Conservation (phyloP, 345 rosid genomes). For the Ailanthus altissimus region DNA sequence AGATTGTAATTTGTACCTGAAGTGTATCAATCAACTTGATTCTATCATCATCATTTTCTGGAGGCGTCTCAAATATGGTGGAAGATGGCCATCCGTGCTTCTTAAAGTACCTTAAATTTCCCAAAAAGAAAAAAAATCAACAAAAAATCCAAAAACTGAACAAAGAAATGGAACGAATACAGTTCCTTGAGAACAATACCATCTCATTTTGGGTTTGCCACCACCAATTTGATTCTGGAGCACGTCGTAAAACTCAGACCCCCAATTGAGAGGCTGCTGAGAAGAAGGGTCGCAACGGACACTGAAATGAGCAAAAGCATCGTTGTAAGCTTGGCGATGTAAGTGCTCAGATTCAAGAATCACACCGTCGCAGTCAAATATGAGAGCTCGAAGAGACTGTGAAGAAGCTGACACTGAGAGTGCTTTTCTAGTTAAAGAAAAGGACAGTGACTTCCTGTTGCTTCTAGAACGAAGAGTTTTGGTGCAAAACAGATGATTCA, state of each 20-base stretch:
- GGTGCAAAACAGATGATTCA: constrained; percentile 21
- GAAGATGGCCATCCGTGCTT: constrained; percentile 96
- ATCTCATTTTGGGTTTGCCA: constrained; percentile 97
- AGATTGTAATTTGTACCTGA: constrained; percentile 70
- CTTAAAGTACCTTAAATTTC: constrained; percentile 69
- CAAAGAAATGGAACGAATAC: not conserved
- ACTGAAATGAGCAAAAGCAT: constrained; percentile 80
- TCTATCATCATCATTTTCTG: constrained; percentile 63
- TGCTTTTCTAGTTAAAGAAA: constrained; percentile 14
- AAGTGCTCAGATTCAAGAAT: constrained; percentile 89
- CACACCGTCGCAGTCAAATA: constrained; percentile 95
- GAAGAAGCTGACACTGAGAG: constrained; percentile 43
- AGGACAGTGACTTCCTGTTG: constrained; percentile 4
- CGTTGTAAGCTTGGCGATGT: constrained; percentile 95
- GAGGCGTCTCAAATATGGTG: constrained; percentile 51
- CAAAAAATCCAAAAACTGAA: not conserved
- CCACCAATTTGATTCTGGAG: constrained; percentile 89
- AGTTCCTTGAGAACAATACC: constrained; percentile 33
- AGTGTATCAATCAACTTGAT: constrained; percentile 75
- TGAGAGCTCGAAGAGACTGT: constrained; percentile 65
- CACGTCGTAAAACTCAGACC: constrained; percentile 67
- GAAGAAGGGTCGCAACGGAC: constrained; percentile 65
- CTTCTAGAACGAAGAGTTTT: constrained; percentile 30
- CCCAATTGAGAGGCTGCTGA: constrained; percentile 63
- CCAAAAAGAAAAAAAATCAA: not conserved